Evolutionary conservation across 2,329 filamentous ascomycete species (phyloP), one percentile per base, ranked within the genome.

Genomic region (Geosmithia morbida): DNA sequence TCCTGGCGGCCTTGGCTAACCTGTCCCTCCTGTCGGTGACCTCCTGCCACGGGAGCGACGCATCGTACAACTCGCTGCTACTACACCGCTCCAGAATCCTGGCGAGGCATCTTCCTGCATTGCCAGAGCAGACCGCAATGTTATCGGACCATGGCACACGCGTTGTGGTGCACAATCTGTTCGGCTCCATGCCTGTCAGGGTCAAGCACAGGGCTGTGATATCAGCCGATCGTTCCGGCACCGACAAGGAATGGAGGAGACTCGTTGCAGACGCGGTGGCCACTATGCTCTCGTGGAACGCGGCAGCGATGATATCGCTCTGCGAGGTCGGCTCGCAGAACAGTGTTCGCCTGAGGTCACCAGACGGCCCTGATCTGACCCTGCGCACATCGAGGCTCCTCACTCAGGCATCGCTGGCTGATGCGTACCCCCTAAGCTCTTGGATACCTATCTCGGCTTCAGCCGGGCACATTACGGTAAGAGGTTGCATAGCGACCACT

Each of bases 171-270:
- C 77, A 81, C 48, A 82, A 95, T 59, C 68, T 96, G 1, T 97
- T 96, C 63, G 88, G 89, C 0, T 84, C 81, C 49, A 86, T 96
- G 77, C 88, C 90, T 0, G 90, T 96, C 13, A 80, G 90, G 14
- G 82, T 94, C 22, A 94, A 92, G 59, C 85, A 88, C 55, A 76
- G 88, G 51, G 76, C 79, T 0, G 55, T 76, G 0, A 54, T 79
- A 2, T 64, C 68, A 52, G 60, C 70, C 40, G 67, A 77, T 55
- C 71, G 69, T 53, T 53, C 70, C 11, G 58, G 68, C 20, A 67
- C 81, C 44, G 62, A 74, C 18, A 83, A 73, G 52, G 73, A 84
- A 46, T 90, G 85, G 79, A 74, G 79, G 26, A 62, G 62, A 1
- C 63, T 94, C 16, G 74, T 77, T 51, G 71, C 67, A 45, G 64